Evolutionary conservation across 2,329 filamentous ascomycete genomes (phyloP).

Genomic region (Aspergillus ruber): DNA sequence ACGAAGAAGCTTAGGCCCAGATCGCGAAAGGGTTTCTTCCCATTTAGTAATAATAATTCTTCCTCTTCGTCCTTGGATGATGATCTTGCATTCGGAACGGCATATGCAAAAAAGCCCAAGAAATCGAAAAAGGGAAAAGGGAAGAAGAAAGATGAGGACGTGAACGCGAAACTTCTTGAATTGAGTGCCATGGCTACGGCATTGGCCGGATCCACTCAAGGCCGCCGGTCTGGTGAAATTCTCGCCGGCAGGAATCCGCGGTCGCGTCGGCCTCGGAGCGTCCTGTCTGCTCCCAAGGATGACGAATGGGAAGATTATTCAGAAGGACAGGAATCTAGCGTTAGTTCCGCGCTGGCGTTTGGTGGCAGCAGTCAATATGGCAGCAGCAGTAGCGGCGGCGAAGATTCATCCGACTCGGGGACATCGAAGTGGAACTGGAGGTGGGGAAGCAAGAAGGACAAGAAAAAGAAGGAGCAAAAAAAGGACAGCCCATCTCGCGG

Average conservation of each 20-base stretch:
- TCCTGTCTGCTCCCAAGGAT: conserved; percentile 29
- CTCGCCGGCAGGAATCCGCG: conserved; percentile 24
- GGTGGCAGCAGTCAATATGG: conserved; percentile 43
- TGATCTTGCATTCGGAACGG: conserved; percentile 62
- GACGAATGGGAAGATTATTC: conserved; percentile 56
- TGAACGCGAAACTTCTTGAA: conserved; percentile 43
- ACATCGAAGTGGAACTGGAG: conserved; percentile 56
- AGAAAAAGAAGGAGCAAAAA: conserved; percentile 35
- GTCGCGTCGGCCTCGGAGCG: conserved; percentile 20
- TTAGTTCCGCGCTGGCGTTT: conserved; percentile 56
- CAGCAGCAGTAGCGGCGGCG: conserved; percentile 39
- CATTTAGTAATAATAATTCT: conserved; percentile 55
- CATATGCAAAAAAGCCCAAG: conserved; percentile 37
- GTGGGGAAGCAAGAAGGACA: conserved; percentile 47
- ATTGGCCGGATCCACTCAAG: conserved; percentile 34
- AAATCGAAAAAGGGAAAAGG: conserved; percentile 30
- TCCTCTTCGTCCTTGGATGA: conserved; percentile 63
- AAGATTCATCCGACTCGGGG: conserved; percentile 52
- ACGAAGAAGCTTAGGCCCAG: conserved; percentile 42
- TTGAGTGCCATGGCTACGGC: conserved; percentile 44
- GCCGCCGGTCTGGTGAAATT: conserved; percentile 29
- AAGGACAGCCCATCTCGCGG: conserved; percentile 15
- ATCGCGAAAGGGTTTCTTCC: conserved; percentile 48
- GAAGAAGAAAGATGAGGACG: conserved; percentile 24
- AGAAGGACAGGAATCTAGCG: conserved; percentile 47